These are phyloP conservation scores for Xerocomus potaroensis DNA, from an alignment of 768 basidiomycete species.

Conservation along the genomic window DNA sequence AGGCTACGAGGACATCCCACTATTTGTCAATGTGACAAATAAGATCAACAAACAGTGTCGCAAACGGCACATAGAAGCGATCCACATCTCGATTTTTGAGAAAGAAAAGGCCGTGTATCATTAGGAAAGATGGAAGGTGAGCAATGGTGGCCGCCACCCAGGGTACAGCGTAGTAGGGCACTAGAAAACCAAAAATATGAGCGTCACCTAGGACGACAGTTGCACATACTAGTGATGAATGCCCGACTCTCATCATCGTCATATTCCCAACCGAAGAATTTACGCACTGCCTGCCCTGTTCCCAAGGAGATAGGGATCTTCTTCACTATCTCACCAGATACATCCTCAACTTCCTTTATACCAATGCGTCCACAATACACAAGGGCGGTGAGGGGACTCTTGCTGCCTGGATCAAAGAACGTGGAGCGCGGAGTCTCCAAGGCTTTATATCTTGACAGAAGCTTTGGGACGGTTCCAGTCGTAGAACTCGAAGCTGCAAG, in stretches of 20 bases:
- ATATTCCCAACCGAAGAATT: too few species aligned
- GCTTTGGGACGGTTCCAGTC: not conserved
- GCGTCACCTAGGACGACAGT: not conserved
- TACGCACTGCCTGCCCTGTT: too few species aligned
- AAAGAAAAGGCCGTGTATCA: constrained; percentile 20
- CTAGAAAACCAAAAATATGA: constrained; percentile 1
- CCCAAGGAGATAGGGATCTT: too few species aligned
- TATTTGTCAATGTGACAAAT: constrained; percentile 11
- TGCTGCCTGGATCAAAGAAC: not conserved
- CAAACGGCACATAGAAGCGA: constrained; percentile 1
- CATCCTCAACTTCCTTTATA: too few species aligned
- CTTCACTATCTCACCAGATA: too few species aligned
- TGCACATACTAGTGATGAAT: not conserved
- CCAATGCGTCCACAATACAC: too few species aligned
- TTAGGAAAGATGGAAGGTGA: constrained; percentile 11
- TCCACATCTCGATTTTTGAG: constrained; percentile 3
- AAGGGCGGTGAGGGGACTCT: too few species aligned
- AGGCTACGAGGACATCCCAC: constrained; percentile 12
- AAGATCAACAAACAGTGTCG: constrained; percentile 10
- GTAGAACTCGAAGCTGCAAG: not conserved
- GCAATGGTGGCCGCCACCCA: constrained; percentile 11
- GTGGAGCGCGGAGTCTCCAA: not conserved
- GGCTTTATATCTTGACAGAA: not conserved
- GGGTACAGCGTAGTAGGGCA: constrained; percentile 9
- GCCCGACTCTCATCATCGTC: too few species aligned